Evolutionary conservation across 495 filamentous ascomycete genomes (phyloP).

Genomic region (Tuber magnatum): DNA sequence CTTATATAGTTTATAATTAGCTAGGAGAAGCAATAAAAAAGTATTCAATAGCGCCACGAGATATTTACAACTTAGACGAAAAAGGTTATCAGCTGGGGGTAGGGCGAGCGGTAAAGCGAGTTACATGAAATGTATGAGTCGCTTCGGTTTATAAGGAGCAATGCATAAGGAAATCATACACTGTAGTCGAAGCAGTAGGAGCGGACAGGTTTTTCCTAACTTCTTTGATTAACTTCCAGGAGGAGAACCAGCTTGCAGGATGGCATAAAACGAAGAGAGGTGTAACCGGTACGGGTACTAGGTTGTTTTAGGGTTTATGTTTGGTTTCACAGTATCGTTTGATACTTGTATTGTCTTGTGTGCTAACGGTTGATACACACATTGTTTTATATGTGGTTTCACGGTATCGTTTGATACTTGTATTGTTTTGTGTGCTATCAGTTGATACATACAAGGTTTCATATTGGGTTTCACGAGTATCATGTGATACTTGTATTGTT

Average conservation of each 20-base stretch:
- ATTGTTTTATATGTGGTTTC: too few species aligned
- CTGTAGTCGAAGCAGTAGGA: not conserved
- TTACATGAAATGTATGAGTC: not conserved
- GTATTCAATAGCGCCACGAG: not conserved
- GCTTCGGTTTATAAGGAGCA: not conserved
- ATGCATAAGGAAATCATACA: not conserved
- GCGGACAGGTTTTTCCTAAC: not conserved
- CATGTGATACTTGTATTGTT: too few species aligned
- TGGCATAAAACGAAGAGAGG: not conserved
- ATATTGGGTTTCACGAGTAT: too few species aligned
- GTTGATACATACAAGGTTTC: too few species aligned
- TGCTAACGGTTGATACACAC: too few species aligned
- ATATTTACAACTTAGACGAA: not conserved
- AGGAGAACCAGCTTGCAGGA: not conserved
- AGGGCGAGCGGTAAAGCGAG: not conserved
- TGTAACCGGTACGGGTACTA: too few species aligned
- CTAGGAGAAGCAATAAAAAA: slow-evolving; percentile 1
- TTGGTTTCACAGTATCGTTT: too few species aligned
- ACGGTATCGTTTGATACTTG: too few species aligned
- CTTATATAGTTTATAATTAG: not conserved
- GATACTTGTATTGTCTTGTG: too few species aligned
- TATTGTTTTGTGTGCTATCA: too few species aligned
- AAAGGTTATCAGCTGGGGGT: not conserved
- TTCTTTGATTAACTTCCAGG: not conserved
- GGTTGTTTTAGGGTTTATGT: too few species aligned